phyloP scores from a whole-genome alignment of 169 alveolate genomes.

The Perkinsus olseni region DNA sequence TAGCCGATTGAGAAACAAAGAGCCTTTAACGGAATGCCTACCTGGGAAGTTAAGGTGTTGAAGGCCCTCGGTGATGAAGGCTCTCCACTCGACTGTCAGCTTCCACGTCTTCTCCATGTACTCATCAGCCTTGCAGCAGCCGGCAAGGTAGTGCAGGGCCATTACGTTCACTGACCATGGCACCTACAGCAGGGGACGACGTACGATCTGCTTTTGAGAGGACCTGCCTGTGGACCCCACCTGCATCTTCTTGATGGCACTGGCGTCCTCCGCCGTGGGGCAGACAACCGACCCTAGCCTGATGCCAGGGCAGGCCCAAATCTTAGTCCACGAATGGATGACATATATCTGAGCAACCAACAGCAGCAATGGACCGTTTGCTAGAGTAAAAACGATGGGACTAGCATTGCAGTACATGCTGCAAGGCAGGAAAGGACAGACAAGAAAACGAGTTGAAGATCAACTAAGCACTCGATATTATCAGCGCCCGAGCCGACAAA shows the following conservation, averaged over 20 bases:
- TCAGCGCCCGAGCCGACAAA: too few relatives aligned
- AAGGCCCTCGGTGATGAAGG: too few relatives aligned
- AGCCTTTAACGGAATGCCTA: background rate
- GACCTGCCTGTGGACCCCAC: too few relatives aligned
- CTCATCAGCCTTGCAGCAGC: conserved; percentile 4
- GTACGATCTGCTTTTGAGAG: too few relatives aligned
- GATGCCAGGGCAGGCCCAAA: conserved; percentile 32
- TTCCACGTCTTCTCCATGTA: conserved; percentile 17
- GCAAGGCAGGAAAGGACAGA: too few relatives aligned
- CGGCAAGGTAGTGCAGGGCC: conserved; percentile 11
- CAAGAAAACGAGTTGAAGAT: too few relatives aligned
- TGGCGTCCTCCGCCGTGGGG: conserved; percentile 22
- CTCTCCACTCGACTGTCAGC: conserved; percentile 5
- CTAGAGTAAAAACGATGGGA: too few relatives aligned
- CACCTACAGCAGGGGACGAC: background rate
- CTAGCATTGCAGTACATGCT: too few relatives aligned
- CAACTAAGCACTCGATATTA: too few relatives aligned
- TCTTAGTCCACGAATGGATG: conserved; percentile 31
- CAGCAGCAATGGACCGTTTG: too few relatives aligned
- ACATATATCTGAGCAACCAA: background rate
- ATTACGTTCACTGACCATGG: conserved; percentile 17
- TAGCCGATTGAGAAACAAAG: background rate
- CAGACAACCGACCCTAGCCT: conserved; percentile 19
- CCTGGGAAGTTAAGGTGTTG: too few relatives aligned
- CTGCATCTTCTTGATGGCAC: conserved; percentile 3